A percentile compares a stretch with the other conserved stretches of the same genome.
phyloP scores from a whole-genome alignment of 345 rosid species.

The Sonneratia alba region DNA sequence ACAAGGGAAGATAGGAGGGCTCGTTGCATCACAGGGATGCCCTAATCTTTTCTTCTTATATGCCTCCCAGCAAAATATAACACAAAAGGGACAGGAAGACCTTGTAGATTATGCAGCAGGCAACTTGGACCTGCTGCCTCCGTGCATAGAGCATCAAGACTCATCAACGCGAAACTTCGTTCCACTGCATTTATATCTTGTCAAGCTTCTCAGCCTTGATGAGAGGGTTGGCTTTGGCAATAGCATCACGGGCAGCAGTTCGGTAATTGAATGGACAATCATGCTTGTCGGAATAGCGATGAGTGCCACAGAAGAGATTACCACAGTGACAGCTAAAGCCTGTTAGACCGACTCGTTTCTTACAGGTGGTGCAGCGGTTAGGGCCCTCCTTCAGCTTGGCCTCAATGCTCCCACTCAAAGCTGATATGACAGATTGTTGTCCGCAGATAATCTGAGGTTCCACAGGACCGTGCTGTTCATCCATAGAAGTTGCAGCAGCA shows the following conservation, averaged over 20 bases:
- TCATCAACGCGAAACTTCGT: conserved; percentile 10
- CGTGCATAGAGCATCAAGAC: conserved; percentile 19
- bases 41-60: conserved; percentile 18
- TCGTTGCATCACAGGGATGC: conserved; percentile 19
- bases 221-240: conserved; percentile 80
- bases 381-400: conserved; percentile 68
- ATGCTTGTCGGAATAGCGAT: conserved; percentile 84
- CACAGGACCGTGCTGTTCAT: conserved; percentile 27
- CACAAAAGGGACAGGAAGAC: conserved; percentile 27
- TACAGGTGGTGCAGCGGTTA: conserved; percentile 61
- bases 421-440: conserved; percentile 29
- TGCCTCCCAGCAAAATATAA: conserved; percentile 18
- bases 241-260: conserved; percentile 70
- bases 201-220: conserved; percentile 91
- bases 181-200: conserved; percentile 38
- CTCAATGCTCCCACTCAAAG: conserved; percentile 24
- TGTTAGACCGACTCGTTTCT: conserved; percentile 71
- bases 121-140: conserved; percentile 17
- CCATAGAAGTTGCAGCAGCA: conserved; percentile 26
- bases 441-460: conserved; percentile 35
- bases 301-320: conserved; percentile 61
- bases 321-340: conserved; percentile 84
- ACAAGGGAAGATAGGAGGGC: conserved; percentile 23
- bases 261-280: conserved; percentile 70
- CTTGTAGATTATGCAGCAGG: conserved; percentile 17